Conservation (phyloP, 2,329 filamentous ascomycete species). For the Sarocladium brachiariae region DNA sequence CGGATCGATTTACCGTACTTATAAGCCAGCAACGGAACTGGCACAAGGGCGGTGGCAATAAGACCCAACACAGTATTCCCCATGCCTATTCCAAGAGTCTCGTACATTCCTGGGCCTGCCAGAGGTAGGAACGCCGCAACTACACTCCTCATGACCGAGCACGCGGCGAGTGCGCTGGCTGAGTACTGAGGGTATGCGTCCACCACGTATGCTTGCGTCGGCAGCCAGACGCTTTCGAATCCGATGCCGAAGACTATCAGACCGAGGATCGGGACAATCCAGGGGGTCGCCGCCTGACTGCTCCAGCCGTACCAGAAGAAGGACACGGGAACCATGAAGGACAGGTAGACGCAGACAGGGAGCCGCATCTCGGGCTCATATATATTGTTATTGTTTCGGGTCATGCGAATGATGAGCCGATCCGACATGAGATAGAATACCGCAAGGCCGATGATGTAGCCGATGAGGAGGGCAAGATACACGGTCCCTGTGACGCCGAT, state of each 20-base stretch:
- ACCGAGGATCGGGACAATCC: slow-evolving; percentile 54
- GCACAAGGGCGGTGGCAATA: slow-evolving; percentile 36
- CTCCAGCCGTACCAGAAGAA: slow-evolving; percentile 55
- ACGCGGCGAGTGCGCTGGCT: slow-evolving; percentile 54
- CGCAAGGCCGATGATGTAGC: too few species aligned
- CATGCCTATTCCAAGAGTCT: slow-evolving; percentile 45
- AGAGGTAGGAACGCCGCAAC: slow-evolving; percentile 53
- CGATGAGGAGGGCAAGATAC: too few species aligned
- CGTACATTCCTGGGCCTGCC: slow-evolving; percentile 49
- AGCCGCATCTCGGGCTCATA: slow-evolving; percentile 43
- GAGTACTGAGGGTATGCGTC: slow-evolving; percentile 52
- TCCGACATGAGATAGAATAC: too few species aligned
- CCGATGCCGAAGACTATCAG: slow-evolving; percentile 45
- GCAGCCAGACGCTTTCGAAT: slow-evolving; percentile 27
- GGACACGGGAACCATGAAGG: slow-evolving; percentile 44
- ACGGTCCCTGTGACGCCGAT: too few species aligned
- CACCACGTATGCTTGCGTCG: slow-evolving; percentile 42
- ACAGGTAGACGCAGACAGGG: slow-evolving; percentile 48
- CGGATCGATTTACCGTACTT: too few species aligned
- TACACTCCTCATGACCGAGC: slow-evolving; percentile 47
- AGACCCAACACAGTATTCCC: slow-evolving; percentile 39
- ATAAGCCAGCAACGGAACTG: slow-evolving; percentile 28
- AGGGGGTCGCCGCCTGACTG: slow-evolving; percentile 42
- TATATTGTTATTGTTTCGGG: too few species aligned
- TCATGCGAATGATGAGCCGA: too few species aligned